These are phyloP conservation scores for Daldinia caldariorum DNA, from an alignment of 495 filamentous ascomycete species.

Conservation along the genomic window DNA sequence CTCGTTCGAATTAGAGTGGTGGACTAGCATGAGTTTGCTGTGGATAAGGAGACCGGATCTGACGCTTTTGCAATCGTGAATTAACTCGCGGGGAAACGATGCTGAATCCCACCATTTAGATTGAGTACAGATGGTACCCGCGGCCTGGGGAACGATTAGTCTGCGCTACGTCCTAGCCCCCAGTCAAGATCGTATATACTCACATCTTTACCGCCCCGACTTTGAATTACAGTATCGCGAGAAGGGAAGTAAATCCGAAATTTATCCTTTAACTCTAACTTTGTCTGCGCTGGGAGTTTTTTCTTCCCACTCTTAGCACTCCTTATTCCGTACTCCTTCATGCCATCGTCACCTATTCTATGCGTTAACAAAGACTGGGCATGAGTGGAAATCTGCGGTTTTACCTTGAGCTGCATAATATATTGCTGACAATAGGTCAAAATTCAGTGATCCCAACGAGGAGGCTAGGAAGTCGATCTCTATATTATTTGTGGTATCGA, in stretches of 20 bases:
- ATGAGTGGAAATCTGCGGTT: neutral
- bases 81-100: slow-evolving; percentile 72
- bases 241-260: slow-evolving; percentile 89
- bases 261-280: slow-evolving; percentile 56
- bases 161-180: neutral
- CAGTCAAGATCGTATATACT: slow-evolving; percentile 26
- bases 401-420: slow-evolving; percentile 81
- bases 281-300: slow-evolving; percentile 45
- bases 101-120: slow-evolving; percentile 70
- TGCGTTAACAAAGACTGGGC: neutral
- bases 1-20: slow-evolving; percentile 47
- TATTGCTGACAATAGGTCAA: slow-evolving; percentile 72
- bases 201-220: slow-evolving; percentile 65
- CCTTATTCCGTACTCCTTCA: slow-evolving; percentile 64
- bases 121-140: slow-evolving; percentile 84
- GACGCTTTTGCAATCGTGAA: slow-evolving; percentile 78
- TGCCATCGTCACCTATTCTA: slow-evolving; percentile 65
- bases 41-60: slow-evolving; percentile 82
- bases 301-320: slow-evolving; percentile 45
- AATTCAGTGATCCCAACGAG: slow-evolving; percentile 79
- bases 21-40: slow-evolving; percentile 82
- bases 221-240: slow-evolving; percentile 70
- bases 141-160: slow-evolving; percentile 53
- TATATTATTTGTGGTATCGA: slow-evolving; percentile 58
- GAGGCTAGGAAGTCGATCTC: slow-evolving; percentile 74